These are phyloP conservation scores for Scedosporium minutisporum DNA, from an alignment of 2,329 filamentous ascomycete species.

Conservation along the genomic window DNA sequence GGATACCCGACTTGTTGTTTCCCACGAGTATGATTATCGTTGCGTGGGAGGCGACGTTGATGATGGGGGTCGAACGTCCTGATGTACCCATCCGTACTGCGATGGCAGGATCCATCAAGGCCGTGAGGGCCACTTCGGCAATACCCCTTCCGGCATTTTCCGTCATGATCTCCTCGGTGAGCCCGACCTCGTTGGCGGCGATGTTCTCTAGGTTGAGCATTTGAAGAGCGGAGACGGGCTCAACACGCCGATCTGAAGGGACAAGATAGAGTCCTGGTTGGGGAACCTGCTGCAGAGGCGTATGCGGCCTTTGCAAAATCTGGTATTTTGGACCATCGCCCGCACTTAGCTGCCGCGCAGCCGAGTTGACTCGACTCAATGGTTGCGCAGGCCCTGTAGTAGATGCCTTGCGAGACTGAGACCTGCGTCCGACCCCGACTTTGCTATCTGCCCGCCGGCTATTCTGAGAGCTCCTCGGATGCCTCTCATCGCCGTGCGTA, in stretches of 20 bases:
- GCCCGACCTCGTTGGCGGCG: conserved; percentile 74
- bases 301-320: background rate
- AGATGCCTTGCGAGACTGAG: conserved; percentile 46
- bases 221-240: conserved; percentile 63
- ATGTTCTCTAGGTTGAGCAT: conserved; percentile 91
- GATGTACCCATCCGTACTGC: conserved; percentile 41
- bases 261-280: conserved; percentile 39
- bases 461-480: conserved; percentile 40
- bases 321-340: conserved; percentile 6
- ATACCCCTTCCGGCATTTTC: conserved; percentile 87
- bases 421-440: conserved; percentile 35
- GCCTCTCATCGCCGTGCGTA: conserved; percentile 35
- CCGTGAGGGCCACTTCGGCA: conserved; percentile 67
- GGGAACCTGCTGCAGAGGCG: background rate
- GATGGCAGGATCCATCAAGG: conserved; percentile 54
- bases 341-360: background rate
- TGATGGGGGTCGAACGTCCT: conserved; percentile 18
- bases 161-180: conserved; percentile 82
- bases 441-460: conserved; percentile 44
- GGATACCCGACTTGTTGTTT: conserved; percentile 83
- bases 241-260: conserved; percentile 46
- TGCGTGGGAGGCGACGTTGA: conserved; percentile 19
- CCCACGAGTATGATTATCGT: conserved; percentile 73
- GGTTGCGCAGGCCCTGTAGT: conserved; percentile 38
- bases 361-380: conserved; percentile 23